Evolutionary conservation across 1,284 basidiomycete species (phyloP), one percentile per base, ranked within the genome.

Genomic region (Porodaedalea pini): DNA sequence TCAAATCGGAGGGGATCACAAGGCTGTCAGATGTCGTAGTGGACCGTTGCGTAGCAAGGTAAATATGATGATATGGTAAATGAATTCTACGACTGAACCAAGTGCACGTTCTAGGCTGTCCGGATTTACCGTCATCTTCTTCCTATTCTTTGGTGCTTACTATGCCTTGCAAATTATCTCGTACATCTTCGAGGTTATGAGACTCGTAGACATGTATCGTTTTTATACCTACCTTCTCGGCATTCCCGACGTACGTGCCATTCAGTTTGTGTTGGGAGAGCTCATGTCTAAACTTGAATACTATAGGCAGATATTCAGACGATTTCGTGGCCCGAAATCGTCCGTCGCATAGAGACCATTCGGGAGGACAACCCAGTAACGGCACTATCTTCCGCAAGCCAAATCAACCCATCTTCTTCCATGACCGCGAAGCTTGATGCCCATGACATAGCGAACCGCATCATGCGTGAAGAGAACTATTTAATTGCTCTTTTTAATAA

Each of bases 401-500:
- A 60, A 67, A 77, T 48, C 67, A 78, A 57, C 70, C 78, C 62
- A 68, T 72, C 54, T 70, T 75, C 70, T 71, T 70, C 67, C 34
- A 70, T 77, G 10, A 83, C 82, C 0, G 87, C 86, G 29, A 94
- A 92, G 71, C 83, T 98, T 10, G 96, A 99, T 67, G 97, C 96
- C 0, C 97, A 99, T 70, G 95, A 98, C 69, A 84, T 96, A 54
- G 94, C 94, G 4, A 96, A 95, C 69, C 89, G 97, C 48, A 97
- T 99, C 67, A 86, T 99, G 83, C 83, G 96, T 17, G 92, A 97
- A 70, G 94, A 98, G 70, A 99, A 99, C 73, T 99, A 98, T 70
- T 80, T 99, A 51, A 97, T 98, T 59, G 95, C 96, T 0, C 73
- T 99, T 13, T 98, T 99, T 75, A 98, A 98, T 76, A 98, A 98